phyloP scores from a whole-genome alignment of 2,329 filamentous ascomycete genomes.

The Thelonectria blattea region DNA sequence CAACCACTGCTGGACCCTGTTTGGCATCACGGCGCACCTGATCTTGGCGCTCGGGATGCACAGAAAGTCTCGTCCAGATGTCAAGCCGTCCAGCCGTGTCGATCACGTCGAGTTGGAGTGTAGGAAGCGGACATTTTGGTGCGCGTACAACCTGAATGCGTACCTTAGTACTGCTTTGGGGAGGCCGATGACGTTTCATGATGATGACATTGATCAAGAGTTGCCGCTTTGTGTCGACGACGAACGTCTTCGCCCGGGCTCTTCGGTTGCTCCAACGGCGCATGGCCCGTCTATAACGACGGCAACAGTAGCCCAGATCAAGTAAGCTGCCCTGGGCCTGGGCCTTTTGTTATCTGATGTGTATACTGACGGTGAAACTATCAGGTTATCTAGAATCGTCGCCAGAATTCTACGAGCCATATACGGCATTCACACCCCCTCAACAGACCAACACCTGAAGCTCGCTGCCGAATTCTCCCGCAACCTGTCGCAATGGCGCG shows the following conservation, averaged over 20 bases:
- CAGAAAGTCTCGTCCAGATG: slow-evolving; percentile 23
- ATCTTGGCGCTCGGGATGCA: slow-evolving; percentile 44
- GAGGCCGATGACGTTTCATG: slow-evolving; percentile 33
- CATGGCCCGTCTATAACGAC: too few relatives aligned
- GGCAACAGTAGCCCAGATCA: slow-evolving; percentile 25
- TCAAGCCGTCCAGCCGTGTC: slow-evolving; percentile 14
- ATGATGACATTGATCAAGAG: slow-evolving; percentile 36
- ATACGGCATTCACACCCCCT: too few relatives aligned
- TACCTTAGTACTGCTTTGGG: slow-evolving; percentile 36
- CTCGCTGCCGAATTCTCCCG: slow-evolving; percentile 26
- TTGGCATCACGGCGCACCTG: slow-evolving; percentile 50
- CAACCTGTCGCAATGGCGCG: slow-evolving; percentile 44
- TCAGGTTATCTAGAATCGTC: too few relatives aligned
- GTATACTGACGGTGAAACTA: too few relatives aligned
- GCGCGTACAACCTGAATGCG: slow-evolving; percentile 34
- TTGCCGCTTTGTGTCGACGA: slow-evolving; percentile 35
- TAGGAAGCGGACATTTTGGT: slow-evolving; percentile 35
- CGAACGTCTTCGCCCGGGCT: not conserved
- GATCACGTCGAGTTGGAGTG: slow-evolving; percentile 32
- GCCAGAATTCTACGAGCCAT: too few relatives aligned
- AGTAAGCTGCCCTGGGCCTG: slow-evolving; percentile 30
- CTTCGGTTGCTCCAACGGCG: slow-evolving; percentile 32
- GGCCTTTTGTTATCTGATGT: too few relatives aligned
- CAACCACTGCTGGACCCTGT: slow-evolving; percentile 55
- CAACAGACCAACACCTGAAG: too few relatives aligned